Conservation (phyloP, 2,329 filamentous ascomycete genomes). For the Neonectria hederae region DNA sequence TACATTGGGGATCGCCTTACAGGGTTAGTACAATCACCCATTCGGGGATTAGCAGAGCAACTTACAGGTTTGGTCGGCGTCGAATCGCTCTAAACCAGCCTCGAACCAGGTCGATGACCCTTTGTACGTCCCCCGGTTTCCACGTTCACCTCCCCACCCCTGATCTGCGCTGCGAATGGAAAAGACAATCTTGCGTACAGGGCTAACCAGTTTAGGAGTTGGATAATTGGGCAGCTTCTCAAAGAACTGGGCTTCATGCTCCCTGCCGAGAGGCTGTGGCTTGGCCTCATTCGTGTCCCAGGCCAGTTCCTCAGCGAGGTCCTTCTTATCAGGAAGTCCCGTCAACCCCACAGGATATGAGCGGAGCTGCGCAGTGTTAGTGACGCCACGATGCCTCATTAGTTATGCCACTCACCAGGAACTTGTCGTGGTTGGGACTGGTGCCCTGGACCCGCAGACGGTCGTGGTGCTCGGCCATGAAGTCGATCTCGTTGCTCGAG, state of each 20-base stretch:
- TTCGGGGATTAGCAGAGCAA: accelerated
- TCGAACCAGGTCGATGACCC: slow-evolving; percentile 72
- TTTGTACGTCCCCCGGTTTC: slow-evolving; percentile 52
- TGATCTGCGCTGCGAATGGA: slow-evolving; percentile 67
- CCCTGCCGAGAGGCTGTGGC: slow-evolving; percentile 40
- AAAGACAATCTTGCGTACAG: slow-evolving; percentile 70
- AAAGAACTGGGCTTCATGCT: slow-evolving; percentile 45
- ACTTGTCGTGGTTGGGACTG: slow-evolving; percentile 43
- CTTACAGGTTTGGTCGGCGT: slow-evolving; percentile 48
- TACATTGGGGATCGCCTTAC: slow-evolving; percentile 44
- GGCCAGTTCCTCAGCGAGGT: slow-evolving; percentile 40
- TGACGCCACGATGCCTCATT: too few species aligned
- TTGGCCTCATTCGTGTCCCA: slow-evolving; percentile 45
- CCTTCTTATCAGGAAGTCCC: slow-evolving; percentile 42
- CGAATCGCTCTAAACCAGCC: slow-evolving; percentile 66
- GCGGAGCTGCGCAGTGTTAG: slow-evolving; percentile 45
- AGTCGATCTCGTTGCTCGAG: slow-evolving; percentile 50
- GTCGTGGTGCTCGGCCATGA: slow-evolving; percentile 31
- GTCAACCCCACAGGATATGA: slow-evolving; percentile 52
- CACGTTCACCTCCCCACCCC: slow-evolving; percentile 58
- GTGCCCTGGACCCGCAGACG: slow-evolving; percentile 38
- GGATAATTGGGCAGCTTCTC: slow-evolving; percentile 50
- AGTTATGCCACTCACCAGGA: slow-evolving; percentile 44
- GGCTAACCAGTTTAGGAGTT: slow-evolving; percentile 54
- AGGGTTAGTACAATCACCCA: not conserved